A percentile compares a stretch with the other conserved stretches of the same genome.
phyloP scores from a whole-genome alignment of 768 basidiomycete species.

The Mycena venus region DNA sequence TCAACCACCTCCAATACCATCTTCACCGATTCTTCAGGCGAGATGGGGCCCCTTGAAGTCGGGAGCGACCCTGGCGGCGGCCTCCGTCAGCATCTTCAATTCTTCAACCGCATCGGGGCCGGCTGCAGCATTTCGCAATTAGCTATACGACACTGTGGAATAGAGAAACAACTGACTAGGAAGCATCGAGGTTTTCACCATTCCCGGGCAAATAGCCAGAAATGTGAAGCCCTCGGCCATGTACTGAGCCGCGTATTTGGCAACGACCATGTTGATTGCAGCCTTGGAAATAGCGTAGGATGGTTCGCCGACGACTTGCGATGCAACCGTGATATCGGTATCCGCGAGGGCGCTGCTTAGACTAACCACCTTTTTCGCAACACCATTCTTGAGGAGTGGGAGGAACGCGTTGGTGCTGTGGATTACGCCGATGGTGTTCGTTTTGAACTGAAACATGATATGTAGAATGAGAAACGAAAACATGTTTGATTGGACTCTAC shows the following conservation, averaged over 20 bases:
- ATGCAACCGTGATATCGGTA: constrained; percentile 36
- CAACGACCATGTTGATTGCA: constrained; percentile 51
- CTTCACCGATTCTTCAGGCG: constrained; percentile 24
- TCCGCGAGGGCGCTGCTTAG: constrained; percentile 47
- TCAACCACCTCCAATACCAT: constrained; percentile 14
- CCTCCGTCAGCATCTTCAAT: neutral
- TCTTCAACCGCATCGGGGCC: neutral
- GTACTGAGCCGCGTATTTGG: constrained; percentile 49
- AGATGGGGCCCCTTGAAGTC: constrained; percentile 24
- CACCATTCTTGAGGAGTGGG: neutral
- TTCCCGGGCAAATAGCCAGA: constrained; percentile 53
- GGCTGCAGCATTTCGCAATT: neutral
- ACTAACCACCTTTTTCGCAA: constrained; percentile 45
- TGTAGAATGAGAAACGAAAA: neutral
- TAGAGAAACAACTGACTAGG: neutral
- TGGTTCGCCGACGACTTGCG: constrained; percentile 17
- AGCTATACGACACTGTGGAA: no score
- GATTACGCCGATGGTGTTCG: neutral
- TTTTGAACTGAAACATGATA: no score
- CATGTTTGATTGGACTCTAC: neutral
- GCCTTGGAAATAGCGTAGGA: constrained; percentile 55
- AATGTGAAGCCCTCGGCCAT: constrained; percentile 50
- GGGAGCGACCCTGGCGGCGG: neutral
- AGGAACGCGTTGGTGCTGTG: neutral
- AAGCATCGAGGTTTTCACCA: constrained; percentile 46